Percentiles rank a stretch among this genome's conserved stretches.
phyloP scores from a whole-genome alignment of 805 yeast species.

The Spathaspora sp. region DNA sequence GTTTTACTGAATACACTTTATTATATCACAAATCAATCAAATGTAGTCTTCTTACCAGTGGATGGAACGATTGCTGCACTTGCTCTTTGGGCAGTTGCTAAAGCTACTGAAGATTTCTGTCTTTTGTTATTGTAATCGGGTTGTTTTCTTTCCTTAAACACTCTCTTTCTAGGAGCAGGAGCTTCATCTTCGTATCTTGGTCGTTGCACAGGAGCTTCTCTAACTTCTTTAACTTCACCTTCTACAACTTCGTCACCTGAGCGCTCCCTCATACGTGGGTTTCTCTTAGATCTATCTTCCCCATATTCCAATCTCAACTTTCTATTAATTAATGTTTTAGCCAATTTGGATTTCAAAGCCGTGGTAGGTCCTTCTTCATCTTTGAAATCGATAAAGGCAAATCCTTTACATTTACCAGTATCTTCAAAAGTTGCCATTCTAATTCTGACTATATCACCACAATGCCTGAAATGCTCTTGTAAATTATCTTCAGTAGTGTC shows the following conservation, averaged over 20 bases:
- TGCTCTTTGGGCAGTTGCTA: slow-evolving; percentile 85
- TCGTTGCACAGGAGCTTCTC: slow-evolving; percentile 1
- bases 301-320: slow-evolving; percentile 86
- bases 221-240: slow-evolving; percentile 4
- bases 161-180: slow-evolving; percentile 6
- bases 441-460: slow-evolving; percentile 80
- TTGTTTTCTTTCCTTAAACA: slow-evolving; percentile 4
- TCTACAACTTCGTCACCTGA: slow-evolving; percentile 20
- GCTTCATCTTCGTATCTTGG: slow-evolving; percentile 9
- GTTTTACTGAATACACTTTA: not conserved
- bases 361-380: slow-evolving; percentile 77
- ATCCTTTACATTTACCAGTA: slow-evolving; percentile 93
- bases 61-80: slow-evolving; percentile 87
- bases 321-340: slow-evolving; percentile 67
- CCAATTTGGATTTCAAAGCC: slow-evolving; percentile 71
- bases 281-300: slow-evolving; percentile 85
- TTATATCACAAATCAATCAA: slow-evolving; percentile 38
- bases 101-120: slow-evolving; percentile 75
- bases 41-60: slow-evolving; percentile 80
- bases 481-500: slow-evolving; percentile 82
- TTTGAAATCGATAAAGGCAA: slow-evolving; percentile 85
- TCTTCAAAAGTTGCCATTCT: slow-evolving; percentile 99
- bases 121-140: slow-evolving; percentile 42
- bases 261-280: slow-evolving; percentile 38
- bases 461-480: slow-evolving; percentile 80